phyloP scores from a whole-genome alignment of 805 yeast species.

The Wickerhamomyces ciferrii region DNA sequence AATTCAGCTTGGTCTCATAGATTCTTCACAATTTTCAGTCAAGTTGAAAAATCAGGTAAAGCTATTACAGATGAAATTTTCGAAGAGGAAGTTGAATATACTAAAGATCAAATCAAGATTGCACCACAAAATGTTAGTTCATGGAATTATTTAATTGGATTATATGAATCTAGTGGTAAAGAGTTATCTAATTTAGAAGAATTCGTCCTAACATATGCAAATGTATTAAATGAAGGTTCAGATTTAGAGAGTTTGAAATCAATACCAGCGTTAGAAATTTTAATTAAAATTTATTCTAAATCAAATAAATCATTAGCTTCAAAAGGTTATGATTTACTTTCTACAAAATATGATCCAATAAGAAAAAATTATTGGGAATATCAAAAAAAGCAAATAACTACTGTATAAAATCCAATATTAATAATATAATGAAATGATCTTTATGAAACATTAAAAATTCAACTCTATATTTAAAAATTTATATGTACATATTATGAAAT shows the following conservation, averaged over 20 bases:
- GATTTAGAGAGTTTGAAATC: constrained; percentile 29
- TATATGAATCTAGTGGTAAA: constrained; percentile 29
- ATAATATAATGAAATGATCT: too few relatives aligned
- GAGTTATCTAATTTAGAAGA: constrained; percentile 34
- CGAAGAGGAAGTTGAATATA: constrained; percentile 48
- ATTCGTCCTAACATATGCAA: constrained; percentile 41
- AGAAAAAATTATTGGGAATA: constrained; percentile 59
- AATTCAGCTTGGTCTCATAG: constrained; percentile 95
- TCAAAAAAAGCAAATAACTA: constrained; percentile 19
- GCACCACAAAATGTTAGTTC: constrained; percentile 81
- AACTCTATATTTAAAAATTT: too few relatives aligned
- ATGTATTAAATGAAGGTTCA: constrained; percentile 15
- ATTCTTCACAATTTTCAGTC: constrained; percentile 44
- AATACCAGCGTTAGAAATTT: constrained; percentile 57
- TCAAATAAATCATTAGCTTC: constrained; percentile 29
- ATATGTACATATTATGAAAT: neutral
- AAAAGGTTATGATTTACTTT: constrained; percentile 46
- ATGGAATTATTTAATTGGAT: constrained; percentile 79
- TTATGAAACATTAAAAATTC: too few relatives aligned
- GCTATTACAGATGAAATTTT: constrained; percentile 16
- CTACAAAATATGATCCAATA: constrained; percentile 52
- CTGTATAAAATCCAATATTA: too few relatives aligned
- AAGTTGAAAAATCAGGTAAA: constrained; percentile 10
- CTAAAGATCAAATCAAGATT: constrained; percentile 38
- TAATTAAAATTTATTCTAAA: constrained; percentile 43